These are phyloP conservation scores for Botrytis galanthina DNA, from an alignment of 2,329 filamentous ascomycete genomes.

Conservation along the genomic window DNA sequence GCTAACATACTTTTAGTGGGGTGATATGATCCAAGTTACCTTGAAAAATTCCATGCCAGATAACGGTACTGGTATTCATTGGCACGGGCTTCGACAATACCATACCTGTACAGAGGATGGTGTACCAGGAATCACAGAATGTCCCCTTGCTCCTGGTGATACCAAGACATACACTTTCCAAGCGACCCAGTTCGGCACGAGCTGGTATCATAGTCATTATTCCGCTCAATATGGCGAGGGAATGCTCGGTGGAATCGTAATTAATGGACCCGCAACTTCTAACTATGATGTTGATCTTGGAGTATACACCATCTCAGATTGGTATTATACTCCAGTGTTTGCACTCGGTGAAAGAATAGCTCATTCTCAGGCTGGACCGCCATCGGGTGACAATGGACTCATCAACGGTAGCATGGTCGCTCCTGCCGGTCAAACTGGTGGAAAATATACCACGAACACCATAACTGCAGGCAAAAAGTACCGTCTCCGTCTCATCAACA, in stretches of 20 bases:
- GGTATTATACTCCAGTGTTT: slow-evolving; percentile 40
- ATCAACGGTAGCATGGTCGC: slow-evolving; percentile 44
- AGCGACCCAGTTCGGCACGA: slow-evolving; percentile 24
- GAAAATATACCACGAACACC: slow-evolving; percentile 22
- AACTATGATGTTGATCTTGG: slow-evolving; percentile 28
- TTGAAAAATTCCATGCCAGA: slow-evolving; percentile 37
- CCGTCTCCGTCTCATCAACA: slow-evolving; percentile 48
- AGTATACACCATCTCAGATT: slow-evolving; percentile 22
- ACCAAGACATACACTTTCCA: slow-evolving; percentile 39
- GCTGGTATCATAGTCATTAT: slow-evolving; percentile 56
- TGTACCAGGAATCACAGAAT: slow-evolving; percentile 39
- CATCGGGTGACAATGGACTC: slow-evolving; percentile 44
- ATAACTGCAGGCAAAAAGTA: slow-evolving; percentile 39
- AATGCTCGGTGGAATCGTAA: slow-evolving; percentile 45
- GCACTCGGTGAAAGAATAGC: slow-evolving; percentile 35
- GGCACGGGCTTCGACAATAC: slow-evolving; percentile 48
- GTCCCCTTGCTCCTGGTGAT: slow-evolving; percentile 48
- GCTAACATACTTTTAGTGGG: slow-evolving; percentile 29
- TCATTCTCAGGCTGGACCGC: not conserved
- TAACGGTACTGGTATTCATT: slow-evolving; percentile 43
- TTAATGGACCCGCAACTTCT: slow-evolving; percentile 35
- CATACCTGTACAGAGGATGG: slow-evolving; percentile 44
- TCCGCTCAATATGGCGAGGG: slow-evolving; percentile 49
- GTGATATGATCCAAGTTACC: slow-evolving; percentile 30
- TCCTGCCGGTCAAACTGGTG: slow-evolving; percentile 15